A percentile compares a stretch with the other conserved stretches of the same genome.
Evolutionary conservation across 2,329 filamentous ascomycete species (phyloP).

Genomic region (Chaetomium strumarium): DNA sequence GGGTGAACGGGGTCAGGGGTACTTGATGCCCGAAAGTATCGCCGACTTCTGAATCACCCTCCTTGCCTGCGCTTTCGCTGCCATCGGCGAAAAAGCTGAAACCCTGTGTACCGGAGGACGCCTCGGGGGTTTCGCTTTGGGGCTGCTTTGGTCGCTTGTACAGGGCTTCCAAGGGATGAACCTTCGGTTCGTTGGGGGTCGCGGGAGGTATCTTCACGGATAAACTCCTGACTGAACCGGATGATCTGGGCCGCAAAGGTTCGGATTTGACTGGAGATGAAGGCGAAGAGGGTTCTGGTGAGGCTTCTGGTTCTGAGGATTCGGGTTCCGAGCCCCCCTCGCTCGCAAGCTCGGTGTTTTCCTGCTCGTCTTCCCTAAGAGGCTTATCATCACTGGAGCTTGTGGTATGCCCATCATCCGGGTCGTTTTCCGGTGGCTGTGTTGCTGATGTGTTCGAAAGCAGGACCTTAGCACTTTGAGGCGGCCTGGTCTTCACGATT

Average conservation of each 20-base stretch:
- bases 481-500: slow-evolving; percentile 38
- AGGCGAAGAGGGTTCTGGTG: slow-evolving; percentile 4
- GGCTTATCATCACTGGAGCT: slow-evolving; percentile 11
- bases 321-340: not conserved
- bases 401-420: slow-evolving; percentile 11
- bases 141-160: slow-evolving; percentile 66
- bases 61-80: slow-evolving; percentile 33
- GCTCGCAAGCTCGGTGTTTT: not conserved
- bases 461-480: slow-evolving; percentile 25
- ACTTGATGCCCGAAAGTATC: slow-evolving; percentile 33
- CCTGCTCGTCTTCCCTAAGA: slow-evolving; percentile 22
- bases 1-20: slow-evolving; percentile 79
- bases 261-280: slow-evolving; percentile 28
- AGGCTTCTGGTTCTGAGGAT: not conserved
- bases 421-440: not conserved
- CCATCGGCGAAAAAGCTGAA: slow-evolving; percentile 73
- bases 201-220: slow-evolving; percentile 50
- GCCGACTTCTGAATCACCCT: slow-evolving; percentile 42
- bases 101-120: slow-evolving; percentile 43
- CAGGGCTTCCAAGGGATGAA: slow-evolving; percentile 86
- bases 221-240: slow-evolving; percentile 44
- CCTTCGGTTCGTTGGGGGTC: slow-evolving; percentile 40
- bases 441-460: slow-evolving; percentile 18
- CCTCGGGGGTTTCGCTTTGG: slow-evolving; percentile 29
- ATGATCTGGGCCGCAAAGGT: slow-evolving; percentile 42